Evolutionary conservation across 2,329 filamentous ascomycete genomes (phyloP).

Genomic region (Lecanicillium sp.): DNA sequence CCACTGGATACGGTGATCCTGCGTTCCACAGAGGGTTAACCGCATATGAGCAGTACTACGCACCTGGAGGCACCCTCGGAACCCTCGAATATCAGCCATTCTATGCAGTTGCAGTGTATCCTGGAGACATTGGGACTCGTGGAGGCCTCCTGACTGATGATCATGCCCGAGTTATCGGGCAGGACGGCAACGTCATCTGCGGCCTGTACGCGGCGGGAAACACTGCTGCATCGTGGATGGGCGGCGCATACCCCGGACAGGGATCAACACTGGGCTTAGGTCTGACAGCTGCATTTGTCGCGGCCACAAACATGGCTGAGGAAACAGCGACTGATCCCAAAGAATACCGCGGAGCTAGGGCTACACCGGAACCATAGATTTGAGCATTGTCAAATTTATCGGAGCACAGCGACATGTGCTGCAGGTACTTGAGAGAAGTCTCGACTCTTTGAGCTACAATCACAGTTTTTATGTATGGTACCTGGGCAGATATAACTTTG

Average conservation of each 20-base stretch:
- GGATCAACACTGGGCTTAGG: neutral
- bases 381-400: neutral
- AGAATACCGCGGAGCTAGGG: neutral
- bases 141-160: neutral
- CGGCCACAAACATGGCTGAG: neutral
- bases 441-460: too few relatives aligned
- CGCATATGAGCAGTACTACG: neutral
- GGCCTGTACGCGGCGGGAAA: neutral
- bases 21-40: neutral
- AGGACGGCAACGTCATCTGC: neutral
- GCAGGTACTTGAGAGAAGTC: too few relatives aligned
- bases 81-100: neutral
- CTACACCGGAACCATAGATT: neutral
- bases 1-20: neutral
- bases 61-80: neutral
- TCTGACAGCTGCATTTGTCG: neutral
- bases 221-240: neutral
- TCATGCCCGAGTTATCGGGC: neutral
- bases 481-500: neutral
- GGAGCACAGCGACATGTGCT: neutral
- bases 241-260: neutral
- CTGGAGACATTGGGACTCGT: neutral
- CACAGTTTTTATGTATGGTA: neutral
- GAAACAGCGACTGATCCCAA: neutral
- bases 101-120: neutral